Base-by-base conservation (phyloP, 495 filamentous ascomycete genomes). In the Neurospora pannonica region DNA sequence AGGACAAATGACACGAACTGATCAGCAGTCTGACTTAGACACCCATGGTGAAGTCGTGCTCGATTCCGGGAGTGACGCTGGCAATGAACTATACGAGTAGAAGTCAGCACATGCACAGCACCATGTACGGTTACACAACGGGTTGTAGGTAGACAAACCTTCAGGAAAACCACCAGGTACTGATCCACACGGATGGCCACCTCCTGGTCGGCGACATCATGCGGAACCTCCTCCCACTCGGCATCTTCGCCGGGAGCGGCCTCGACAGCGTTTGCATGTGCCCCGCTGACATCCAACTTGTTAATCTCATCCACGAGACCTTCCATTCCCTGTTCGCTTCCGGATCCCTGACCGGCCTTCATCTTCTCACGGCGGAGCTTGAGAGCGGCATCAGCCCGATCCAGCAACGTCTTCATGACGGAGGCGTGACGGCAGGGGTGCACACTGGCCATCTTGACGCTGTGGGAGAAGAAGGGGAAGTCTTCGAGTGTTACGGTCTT, bases 401-500 rank as follows among this genome's bases (percentile, higher is more conserved):
- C 97, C 42, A 99, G 91, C 4, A 99, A 90, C 11, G 92, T 92
- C 84, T 98, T 99, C 97, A 99, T 99, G 76, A 98, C 97, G 31
- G 92, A 91, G 8, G 95, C 96, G 77, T 99, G 97, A 76, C 92
- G 93, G 86, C 89, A 91, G 6, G 97, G 97, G 79, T 99, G 97
- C 36, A 99, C 92, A 72, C 90, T 94, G 38, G 96, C 97, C 91
- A 97, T 99, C 86, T 97, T 97, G 77, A 97, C 88, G 74, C 86
- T 89, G 77, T 87, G 87, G 70, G 93, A 91, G 79, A 93, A 94
- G 86, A 94, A 97, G 34, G 94, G 94, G 82, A 99, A 99, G 81
- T 97, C 94, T 82, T 99, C 97, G 48, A 98, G 89, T 19, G 97
- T 99, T 74, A 99, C 96, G 9, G 96, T 99, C 85, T 99, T 99